Percentiles rank a stretch among this genome's conserved stretches.
phyloP scores from a whole-genome alignment of 164 flowering plant species.

The Vitis rupestris region DNA sequence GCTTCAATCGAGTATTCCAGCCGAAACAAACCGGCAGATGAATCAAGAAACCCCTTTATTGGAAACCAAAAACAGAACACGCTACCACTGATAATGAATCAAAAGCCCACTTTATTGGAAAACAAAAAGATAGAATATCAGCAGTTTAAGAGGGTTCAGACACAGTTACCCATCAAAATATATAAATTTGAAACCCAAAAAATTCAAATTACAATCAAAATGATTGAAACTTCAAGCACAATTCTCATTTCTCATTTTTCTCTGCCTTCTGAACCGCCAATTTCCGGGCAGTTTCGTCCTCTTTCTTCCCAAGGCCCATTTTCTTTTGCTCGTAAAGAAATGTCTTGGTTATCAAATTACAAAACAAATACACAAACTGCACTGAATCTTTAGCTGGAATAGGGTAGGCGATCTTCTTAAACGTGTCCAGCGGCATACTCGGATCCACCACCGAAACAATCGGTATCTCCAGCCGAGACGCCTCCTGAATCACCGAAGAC shows the following conservation, averaged over 20 bases:
- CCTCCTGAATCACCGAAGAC: conserved; percentile 49
- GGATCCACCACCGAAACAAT: conserved; percentile 60
- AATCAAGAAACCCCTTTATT: too few relatives aligned
- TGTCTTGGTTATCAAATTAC: conserved; percentile 69
- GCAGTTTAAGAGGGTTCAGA: too few relatives aligned
- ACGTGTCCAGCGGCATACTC: conserved; percentile 42
- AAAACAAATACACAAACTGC: conserved; percentile 65
- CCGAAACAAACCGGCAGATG: too few relatives aligned
- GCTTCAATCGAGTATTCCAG: too few relatives aligned
- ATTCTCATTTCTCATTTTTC: not conserved
- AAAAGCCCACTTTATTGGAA: too few relatives aligned
- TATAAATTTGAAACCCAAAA: too few relatives aligned
- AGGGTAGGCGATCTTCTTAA: conserved; percentile 49
- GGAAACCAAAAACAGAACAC: too few relatives aligned
- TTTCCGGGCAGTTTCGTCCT: not conserved
- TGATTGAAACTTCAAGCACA: too few relatives aligned
- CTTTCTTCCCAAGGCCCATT: not conserved
- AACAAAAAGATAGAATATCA: too few relatives aligned
- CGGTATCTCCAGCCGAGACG: conserved; percentile 47
- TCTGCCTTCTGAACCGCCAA: conserved; percentile 1
- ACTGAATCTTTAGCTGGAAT: conserved; percentile 63
- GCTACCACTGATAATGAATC: too few relatives aligned
- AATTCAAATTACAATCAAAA: too few relatives aligned
- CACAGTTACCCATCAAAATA: too few relatives aligned
- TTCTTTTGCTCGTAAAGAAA: conserved; percentile 41